Evolutionary conservation across 306 rosid species (phyloP).

Genomic region (Hippophae rhamnoides): DNA sequence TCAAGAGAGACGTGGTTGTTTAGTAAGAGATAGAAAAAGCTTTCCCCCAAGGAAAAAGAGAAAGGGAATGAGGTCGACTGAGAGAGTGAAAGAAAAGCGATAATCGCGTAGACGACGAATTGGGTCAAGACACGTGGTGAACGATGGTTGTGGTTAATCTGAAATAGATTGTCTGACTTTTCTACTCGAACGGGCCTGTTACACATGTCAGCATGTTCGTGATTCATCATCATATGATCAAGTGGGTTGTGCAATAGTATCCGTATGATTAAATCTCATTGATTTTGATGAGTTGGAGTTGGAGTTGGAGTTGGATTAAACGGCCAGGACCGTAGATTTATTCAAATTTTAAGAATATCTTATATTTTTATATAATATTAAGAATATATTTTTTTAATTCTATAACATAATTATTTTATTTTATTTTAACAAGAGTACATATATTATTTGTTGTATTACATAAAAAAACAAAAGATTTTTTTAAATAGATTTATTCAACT

Average conservation of each 20-base stretch:
- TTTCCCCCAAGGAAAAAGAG: not conserved
- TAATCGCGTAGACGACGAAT: constrained; percentile 11
- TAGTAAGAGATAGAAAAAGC: constrained; percentile 14
- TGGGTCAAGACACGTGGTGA: constrained; percentile 11
- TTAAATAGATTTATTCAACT: no score
- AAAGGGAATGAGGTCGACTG: constrained; percentile 4
- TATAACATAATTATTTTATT: no score
- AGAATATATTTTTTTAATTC: no score
- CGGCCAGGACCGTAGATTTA: no score
- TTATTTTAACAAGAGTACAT: no score
- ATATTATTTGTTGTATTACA: no score
- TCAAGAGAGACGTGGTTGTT: constrained; percentile 16
- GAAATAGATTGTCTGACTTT: constrained; percentile 17
- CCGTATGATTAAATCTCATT: not conserved
- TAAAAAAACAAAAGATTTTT: no score
- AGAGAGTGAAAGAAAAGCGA: constrained; percentile 8
- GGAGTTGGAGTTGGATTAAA: no score
- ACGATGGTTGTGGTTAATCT: constrained; percentile 11
- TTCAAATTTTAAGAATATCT: no score
- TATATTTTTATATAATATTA: no score
- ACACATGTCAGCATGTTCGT: constrained; percentile 1
- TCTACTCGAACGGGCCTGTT: not conserved
- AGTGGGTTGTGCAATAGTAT: not conserved
- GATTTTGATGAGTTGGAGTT: no score
- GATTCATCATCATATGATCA: not conserved